Base-by-base conservation (phyloP, 1,284 basidiomycete species). In the Ceratobasidium sp. region DNA sequence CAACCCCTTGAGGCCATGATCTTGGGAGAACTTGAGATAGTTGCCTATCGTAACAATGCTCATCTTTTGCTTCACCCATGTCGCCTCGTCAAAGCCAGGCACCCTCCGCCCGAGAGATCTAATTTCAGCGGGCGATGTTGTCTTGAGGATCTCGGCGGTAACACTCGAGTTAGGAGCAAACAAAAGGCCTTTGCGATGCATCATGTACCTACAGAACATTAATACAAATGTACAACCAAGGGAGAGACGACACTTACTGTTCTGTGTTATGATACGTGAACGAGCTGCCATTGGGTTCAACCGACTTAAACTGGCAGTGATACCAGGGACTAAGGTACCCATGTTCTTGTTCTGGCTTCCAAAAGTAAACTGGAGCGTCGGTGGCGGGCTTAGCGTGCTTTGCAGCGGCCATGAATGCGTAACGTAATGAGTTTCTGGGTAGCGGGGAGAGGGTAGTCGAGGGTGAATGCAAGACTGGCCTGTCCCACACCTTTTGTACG, bases 21-120 rank as follows among this genome's bases (percentile, higher is more conserved):
- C 91, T 78, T 92, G 85, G 50, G 89, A 85, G 81, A 94, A 95
- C 75, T 85, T 89, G 76, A 83, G 82, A 75, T 85, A 75, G 77
- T 83, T 88, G 1, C 86, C 88, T 73, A 84, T 82, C 14, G 85
- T 77, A n/a, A 89, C 87, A 52, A 89, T 86, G 64, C 80, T 78
- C 75, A 83, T 83, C 43, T 86, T 79, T 41, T 82, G 78, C 69
- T 77, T 77, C 14, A 82, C 79, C 87, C 87, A 89, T 54, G 75
- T 79, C n/a, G 77, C 80, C 38, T 85, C 83, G 71, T 86, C 80
- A 77, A 89, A 89, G 63, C 81, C 79, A 38, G 78, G 59, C 32
- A 89, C 84, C 76, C 83, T 78, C 23, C 87, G 80, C 2, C 88
- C 87, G 8, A 88, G 81, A 1, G 80, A 80, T 78, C 88, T 88